A percentile compares a stretch with the other conserved stretches of the same genome.
Evolutionary conservation across 345 rosid genomes (phyloP).

Genomic region (Syzygium oleosum): DNA sequence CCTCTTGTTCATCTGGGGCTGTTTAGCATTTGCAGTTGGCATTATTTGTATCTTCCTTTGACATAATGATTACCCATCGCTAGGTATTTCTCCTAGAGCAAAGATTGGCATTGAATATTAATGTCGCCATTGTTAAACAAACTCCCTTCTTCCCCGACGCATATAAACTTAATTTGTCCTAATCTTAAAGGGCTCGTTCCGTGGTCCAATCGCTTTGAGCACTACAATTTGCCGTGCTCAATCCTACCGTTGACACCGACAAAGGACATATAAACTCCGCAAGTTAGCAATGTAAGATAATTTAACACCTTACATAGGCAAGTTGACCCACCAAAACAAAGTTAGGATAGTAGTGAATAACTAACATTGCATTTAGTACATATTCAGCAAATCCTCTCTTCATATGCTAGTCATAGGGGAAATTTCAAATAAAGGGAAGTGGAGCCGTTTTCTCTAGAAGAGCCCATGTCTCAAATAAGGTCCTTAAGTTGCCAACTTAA

Average conservation of each 20-base stretch:
- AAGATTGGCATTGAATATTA: background rate
- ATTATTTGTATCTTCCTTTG: background rate
- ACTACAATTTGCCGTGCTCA: background rate
- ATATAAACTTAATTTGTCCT: background rate
- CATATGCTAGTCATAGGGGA: background rate
- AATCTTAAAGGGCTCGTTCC: background rate
- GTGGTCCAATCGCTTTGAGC: background rate
- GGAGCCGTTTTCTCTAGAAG: background rate
- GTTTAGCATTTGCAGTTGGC: background rate
- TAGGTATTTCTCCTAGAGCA: background rate
- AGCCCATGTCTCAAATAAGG: background rate
- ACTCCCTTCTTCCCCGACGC: background rate
- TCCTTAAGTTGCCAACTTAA: background rate
- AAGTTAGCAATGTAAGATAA: background rate
- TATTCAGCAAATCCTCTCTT: background rate
- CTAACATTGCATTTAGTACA: background rate
- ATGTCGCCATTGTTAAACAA: background rate
- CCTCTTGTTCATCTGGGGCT: background rate
- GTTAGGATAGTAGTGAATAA: background rate
- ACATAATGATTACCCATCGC: background rate
- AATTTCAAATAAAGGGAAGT: background rate
- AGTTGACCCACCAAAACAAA: background rate
- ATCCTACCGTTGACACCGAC: background rate
- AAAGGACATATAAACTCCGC: background rate
- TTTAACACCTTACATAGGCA: background rate